These are phyloP conservation scores for Zhuliangozyma parablackwelliae DNA, from an alignment of 1,139 yeast genomes.

Conservation along the genomic window DNA sequence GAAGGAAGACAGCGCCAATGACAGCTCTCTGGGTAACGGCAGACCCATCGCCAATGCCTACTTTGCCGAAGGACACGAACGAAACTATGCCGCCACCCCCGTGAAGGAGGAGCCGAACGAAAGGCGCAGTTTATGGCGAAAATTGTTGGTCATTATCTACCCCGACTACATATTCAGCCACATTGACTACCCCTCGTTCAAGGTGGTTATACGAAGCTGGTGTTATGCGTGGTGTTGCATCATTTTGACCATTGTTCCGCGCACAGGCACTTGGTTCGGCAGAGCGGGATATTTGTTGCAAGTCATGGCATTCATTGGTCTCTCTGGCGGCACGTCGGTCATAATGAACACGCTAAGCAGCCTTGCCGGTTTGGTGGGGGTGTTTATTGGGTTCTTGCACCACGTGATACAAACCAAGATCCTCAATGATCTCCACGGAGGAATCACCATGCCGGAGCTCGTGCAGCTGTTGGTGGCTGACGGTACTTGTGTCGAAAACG, in stretches of 20 bases:
- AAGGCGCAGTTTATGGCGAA: slow-evolving; percentile 12
- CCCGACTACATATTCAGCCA: slow-evolving; percentile 28
- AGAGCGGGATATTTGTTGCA: slow-evolving; percentile 25
- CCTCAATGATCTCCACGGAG: slow-evolving; percentile 21
- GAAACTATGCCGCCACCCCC: slow-evolving; percentile 3
- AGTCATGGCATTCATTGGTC: slow-evolving; percentile 24
- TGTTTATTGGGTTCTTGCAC: slow-evolving; percentile 22
- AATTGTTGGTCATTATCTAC: slow-evolving; percentile 8
- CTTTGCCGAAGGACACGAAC: slow-evolving; percentile 9
- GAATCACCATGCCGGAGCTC: slow-evolving; percentile 17
- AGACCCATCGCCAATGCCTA: slow-evolving; percentile 6
- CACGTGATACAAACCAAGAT: slow-evolving; percentile 24
- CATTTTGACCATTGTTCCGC: slow-evolving; percentile 22
- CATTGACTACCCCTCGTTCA: slow-evolving; percentile 22
- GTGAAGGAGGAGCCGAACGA: slow-evolving; percentile 7
- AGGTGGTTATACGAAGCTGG: slow-evolving; percentile 24
- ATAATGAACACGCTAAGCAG: slow-evolving; percentile 15
- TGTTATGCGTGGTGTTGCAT: slow-evolving; percentile 25
- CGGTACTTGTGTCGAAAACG: slow-evolving; percentile 24
- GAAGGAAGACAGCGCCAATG: too few species aligned
- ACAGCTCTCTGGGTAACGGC: too few species aligned
- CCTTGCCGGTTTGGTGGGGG: slow-evolving; percentile 14
- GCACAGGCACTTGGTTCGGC: slow-evolving; percentile 26
- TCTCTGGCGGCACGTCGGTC: slow-evolving; percentile 27
- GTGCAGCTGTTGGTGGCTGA: slow-evolving; percentile 18